Base-by-base conservation (phyloP, 208 protist genomes). In the Polymyxa betae region DNA sequence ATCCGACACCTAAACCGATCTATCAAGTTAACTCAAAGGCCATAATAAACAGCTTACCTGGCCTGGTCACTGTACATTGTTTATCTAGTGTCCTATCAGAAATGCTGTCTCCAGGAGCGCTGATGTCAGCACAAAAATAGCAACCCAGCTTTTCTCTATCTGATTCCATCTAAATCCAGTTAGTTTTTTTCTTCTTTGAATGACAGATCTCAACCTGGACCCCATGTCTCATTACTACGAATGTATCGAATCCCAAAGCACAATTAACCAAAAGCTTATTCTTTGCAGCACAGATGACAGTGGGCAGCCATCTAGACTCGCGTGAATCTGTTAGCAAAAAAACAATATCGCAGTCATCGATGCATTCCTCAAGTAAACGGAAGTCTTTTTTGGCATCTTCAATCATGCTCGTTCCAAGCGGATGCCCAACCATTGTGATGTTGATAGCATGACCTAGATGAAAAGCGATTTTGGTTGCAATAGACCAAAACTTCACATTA, bases 361-460 rank as follows among this genome's bases (percentile, higher is more conserved):
- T 88, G 0, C 95, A 43, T 29, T 54, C 0, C 16, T 89, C 52
- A 0, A 90, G 45, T 10, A 40, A 10, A 38, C 96, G 93, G 24
- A 95, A 94, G 0, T 0, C 68, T 45, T 90, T 72, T 10, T 95
- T 92, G 32, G 92, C 45, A n/a, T 90, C 91, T 46, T 93, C 66
- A 29, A 45, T 77, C 38, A 95, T 93, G 0, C 0, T 29, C 0
- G 46, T 41, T 0, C 91, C 12, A 38, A 97, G 91, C n/a, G 94
- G 91, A 91, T 99, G 97, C 0, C 98, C 98, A 0, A 98, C 97
- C 98, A 99, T 99, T 45, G 96, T 97, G 66, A 99, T 98, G 0
- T 92, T 94, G n/a, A 99, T 72, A 12, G 52, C 64, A 0, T 91
- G 24, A n/a, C 92, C 49, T 60, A 24, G 5, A 29, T n/a, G n/a